Evolutionary conservation across 805 yeast species (phyloP).

Genomic region (Ogataea pini): DNA sequence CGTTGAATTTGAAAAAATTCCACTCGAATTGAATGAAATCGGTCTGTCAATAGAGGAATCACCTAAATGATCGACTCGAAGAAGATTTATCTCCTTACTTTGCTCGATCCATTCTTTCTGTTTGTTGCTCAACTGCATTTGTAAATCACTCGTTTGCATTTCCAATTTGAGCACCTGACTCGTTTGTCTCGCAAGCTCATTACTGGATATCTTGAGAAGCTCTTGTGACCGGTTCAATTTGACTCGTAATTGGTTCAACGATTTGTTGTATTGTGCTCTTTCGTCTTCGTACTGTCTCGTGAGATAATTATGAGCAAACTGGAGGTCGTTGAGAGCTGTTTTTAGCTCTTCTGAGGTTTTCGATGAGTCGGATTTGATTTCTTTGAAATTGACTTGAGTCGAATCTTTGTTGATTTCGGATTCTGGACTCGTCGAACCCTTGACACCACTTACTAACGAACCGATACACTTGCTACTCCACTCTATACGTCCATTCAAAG

Average conservation of each 20-base stretch:
- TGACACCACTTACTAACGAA: constrained; percentile 21
- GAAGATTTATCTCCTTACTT: constrained; percentile 44
- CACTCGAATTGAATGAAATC: constrained; percentile 17
- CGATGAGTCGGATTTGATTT: neutral
- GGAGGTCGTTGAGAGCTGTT: constrained; percentile 66
- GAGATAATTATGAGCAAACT: constrained; percentile 69
- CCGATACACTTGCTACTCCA: constrained; percentile 35
- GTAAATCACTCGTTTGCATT: constrained; percentile 37
- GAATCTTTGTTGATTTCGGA: neutral
- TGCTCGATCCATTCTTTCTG: constrained; percentile 45
- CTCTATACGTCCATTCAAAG: constrained; percentile 27
- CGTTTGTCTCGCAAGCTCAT: constrained; percentile 39
- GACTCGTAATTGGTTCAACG: constrained; percentile 53
- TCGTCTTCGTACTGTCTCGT: constrained; percentile 70
- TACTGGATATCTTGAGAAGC: constrained; percentile 43
- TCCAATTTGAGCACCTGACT: constrained; percentile 38
- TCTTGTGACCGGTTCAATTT: constrained; percentile 54
- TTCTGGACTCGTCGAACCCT: constrained; percentile 5
- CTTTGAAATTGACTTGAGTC: neutral
- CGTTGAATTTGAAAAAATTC: constrained; percentile 6
- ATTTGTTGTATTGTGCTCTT: constrained; percentile 52
- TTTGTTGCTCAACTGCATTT: constrained; percentile 33
- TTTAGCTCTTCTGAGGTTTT: constrained; percentile 21
- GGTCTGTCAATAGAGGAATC: constrained; percentile 12
- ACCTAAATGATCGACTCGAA: constrained; percentile 50